phyloP scores from a whole-genome alignment of 495 filamentous ascomycete genomes.

The Lichenothelia convexa region DNA sequence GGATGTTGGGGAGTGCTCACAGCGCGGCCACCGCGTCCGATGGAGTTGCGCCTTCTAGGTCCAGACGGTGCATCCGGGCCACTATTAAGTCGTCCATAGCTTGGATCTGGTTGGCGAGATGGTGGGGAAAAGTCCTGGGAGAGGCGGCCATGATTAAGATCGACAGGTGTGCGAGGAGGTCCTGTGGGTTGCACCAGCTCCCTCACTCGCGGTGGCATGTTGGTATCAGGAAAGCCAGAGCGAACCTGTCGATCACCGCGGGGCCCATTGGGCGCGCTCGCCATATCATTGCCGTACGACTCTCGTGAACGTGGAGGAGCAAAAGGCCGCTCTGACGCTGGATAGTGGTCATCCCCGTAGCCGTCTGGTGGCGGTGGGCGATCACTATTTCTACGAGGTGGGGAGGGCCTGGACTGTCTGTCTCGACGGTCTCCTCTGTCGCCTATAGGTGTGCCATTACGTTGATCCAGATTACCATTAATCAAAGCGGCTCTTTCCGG shows the following conservation, averaged over 20 bases:
- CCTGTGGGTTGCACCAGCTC: conserved; percentile 13
- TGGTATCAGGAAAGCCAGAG: conserved; percentile 11
- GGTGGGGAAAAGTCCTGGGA: conserved; percentile 12
- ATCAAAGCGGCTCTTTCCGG: conserved; percentile 40
- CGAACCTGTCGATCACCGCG: conserved; percentile 12
- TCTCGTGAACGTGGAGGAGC: conserved; percentile 6
- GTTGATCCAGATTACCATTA: not conserved
- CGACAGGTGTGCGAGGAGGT: conserved; percentile 6
- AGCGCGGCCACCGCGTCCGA: conserved; percentile 21
- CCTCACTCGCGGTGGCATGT: conserved; percentile 16
- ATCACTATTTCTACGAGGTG: not conserved
- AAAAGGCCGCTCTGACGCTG: not conserved
- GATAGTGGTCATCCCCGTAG: too few relatives aligned
- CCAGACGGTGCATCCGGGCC: conserved; percentile 48
- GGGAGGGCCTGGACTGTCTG: not conserved
- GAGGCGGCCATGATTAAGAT: conserved; percentile 12
- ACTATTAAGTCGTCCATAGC: conserved; percentile 25
- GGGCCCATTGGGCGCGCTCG: conserved; percentile 2
- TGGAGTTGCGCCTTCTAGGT: conserved; percentile 34
- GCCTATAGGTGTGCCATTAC: conserved; percentile 4
- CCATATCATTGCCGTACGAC: conserved; percentile 8
- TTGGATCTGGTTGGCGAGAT: conserved; percentile 16
- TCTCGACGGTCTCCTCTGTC: not conserved
- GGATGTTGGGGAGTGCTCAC: conserved; percentile 16
- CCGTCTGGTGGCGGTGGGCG: too few relatives aligned